Conservation (phyloP, 768 basidiomycete genomes). For the Mycena alexandri region DNA sequence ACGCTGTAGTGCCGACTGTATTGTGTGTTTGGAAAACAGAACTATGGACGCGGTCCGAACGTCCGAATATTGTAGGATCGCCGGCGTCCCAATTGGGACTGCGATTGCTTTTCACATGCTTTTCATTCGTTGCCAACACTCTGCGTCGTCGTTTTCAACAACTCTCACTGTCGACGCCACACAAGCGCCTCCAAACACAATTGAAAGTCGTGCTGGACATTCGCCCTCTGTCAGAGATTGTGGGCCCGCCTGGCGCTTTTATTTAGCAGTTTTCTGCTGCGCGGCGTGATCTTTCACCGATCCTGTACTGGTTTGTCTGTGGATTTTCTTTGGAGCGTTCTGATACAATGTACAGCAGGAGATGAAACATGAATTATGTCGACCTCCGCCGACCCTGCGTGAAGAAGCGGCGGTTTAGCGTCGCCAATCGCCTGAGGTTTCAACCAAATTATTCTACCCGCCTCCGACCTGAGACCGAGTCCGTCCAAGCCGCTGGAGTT, state of each 20-base stretch:
- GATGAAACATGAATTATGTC: too few relatives aligned
- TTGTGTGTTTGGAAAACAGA: too few relatives aligned
- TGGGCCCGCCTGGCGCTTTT: neutral
- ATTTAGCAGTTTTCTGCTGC: neutral
- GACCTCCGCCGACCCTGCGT: too few relatives aligned
- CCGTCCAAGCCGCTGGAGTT: too few relatives aligned
- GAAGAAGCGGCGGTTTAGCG: too few relatives aligned
- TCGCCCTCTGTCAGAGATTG: neutral
- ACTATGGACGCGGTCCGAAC: neutral
- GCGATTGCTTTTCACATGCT: constrained; percentile 2
- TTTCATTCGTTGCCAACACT: neutral
- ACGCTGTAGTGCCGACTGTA: too few relatives aligned
- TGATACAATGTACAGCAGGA: neutral
- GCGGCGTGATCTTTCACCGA: neutral
- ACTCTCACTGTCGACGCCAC: constrained; percentile 13
- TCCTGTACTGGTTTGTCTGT: neutral
- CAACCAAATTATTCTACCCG: too few relatives aligned
- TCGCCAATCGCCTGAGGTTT: too few relatives aligned
- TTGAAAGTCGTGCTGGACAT: neutral
- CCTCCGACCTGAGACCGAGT: too few relatives aligned
- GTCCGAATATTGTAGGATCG: neutral
- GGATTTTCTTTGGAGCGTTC: neutral
- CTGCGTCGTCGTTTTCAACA: neutral
- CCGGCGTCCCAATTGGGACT: constrained; percentile 7
- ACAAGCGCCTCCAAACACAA: neutral